Percentiles rank a stretch among this genome's conserved stretches.
Evolutionary conservation across 129 eudicot genomes (phyloP).

Genomic region (Logfia minima): DNA sequence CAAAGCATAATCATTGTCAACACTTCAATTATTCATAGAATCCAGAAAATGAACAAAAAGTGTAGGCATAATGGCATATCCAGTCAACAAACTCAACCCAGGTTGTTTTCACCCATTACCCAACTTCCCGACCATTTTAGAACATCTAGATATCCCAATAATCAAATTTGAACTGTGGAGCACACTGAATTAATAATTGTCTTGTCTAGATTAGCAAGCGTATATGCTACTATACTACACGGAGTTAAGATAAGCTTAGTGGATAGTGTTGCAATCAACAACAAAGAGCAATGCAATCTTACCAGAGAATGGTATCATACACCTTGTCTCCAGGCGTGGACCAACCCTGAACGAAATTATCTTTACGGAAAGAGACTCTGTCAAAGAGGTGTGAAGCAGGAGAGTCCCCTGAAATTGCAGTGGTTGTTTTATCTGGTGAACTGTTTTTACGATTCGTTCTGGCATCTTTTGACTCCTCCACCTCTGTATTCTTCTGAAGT

Average conservation of each 20-base stretch:
- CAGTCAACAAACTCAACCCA: background rate
- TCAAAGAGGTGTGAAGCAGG: conserved; percentile 41
- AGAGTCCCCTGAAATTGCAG: conserved; percentile 23
- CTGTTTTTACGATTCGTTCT: conserved; percentile 17
- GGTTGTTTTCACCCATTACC: conserved; percentile 2
- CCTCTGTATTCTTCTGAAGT: conserved; percentile 14
- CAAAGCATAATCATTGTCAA: background rate
- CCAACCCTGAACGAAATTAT: conserved; percentile 59
- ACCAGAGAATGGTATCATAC: conserved; percentile 84
- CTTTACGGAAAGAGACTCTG: conserved; percentile 64
- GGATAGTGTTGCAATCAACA: background rate
- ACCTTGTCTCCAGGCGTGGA: conserved; percentile 40
- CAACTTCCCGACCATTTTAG: background rate
- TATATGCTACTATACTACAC: background rate
- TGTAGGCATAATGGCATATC: background rate
- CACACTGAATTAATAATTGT: no score
- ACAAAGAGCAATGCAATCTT: conserved; percentile 19
- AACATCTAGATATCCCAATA: background rate
- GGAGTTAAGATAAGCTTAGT: background rate
- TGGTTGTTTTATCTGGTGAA: conserved; percentile 22
- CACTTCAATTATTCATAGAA: background rate
- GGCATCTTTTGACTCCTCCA: conserved; percentile 31
- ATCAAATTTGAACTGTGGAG: background rate
- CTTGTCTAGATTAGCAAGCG: background rate
- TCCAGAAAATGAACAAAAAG: background rate